These are phyloP conservation scores for Aeschynomene evenia DNA, from an alignment of 306 rosid genomes.

Conservation along the genomic window DNA sequence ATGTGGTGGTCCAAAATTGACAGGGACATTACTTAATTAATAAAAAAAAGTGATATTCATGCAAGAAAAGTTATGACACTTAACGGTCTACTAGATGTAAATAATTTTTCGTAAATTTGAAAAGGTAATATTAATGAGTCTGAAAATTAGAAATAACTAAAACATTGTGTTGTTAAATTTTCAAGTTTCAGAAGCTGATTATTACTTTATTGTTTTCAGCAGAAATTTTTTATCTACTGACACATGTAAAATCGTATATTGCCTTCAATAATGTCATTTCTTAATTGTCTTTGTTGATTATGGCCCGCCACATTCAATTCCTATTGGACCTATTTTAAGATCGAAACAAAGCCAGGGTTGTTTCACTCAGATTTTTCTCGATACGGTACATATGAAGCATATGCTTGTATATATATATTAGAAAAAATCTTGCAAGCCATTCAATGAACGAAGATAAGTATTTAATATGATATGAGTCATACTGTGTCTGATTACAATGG, in stretches of 20 bases:
- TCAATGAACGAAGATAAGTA: no score
- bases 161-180: no score
- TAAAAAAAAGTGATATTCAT: not conserved
- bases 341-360: not conserved
- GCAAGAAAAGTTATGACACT: not conserved
- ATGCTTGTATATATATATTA: not conserved
- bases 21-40: not conserved
- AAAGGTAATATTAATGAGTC: not conserved
- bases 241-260: not conserved
- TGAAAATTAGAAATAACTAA: no score
- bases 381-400: not conserved
- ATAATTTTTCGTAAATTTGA: not conserved
- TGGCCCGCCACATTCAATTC: conserved; percentile 11
- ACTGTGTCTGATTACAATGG: no score
- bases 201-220: no score
- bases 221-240: no score
- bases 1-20: conserved; percentile 1
- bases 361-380: not conserved
- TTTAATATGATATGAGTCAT: no score
- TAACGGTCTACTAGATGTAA: not conserved
- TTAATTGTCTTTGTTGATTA: not conserved
- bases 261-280: not conserved
- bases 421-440: no score
- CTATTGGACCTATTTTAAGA: not conserved
- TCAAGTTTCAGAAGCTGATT: no score